phyloP scores from a whole-genome alignment of 2,329 filamentous ascomycete genomes.

The Cladosporium sp. region DNA sequence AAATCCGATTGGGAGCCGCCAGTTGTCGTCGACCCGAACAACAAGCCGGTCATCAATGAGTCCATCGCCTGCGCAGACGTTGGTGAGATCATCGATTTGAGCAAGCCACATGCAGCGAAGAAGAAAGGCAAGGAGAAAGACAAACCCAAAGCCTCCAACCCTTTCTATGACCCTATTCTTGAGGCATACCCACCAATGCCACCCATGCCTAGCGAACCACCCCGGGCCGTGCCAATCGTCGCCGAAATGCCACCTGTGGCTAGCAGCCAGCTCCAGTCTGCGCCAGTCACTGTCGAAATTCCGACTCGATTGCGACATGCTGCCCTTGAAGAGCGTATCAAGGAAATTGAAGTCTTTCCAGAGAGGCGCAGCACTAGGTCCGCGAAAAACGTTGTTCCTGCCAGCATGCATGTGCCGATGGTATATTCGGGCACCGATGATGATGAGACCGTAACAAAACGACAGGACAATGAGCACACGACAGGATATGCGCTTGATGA shows the following conservation, averaged over 20 bases:
- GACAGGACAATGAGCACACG: background rate
- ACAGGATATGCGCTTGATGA: background rate
- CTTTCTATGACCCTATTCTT: background rate
- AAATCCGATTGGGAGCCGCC: slow-evolving; percentile 19
- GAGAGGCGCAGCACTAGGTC: background rate
- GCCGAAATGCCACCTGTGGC: background rate
- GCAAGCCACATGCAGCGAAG: background rate
- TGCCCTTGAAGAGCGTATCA: background rate
- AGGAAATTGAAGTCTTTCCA: background rate
- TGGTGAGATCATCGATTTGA: background rate
- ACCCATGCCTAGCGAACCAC: background rate
- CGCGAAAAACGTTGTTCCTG: background rate
- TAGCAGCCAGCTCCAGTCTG: background rate
- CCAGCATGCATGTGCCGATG: too few species aligned
- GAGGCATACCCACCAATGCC: background rate
- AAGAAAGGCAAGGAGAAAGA: slow-evolving; percentile 8
- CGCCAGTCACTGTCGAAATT: background rate
- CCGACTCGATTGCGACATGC: background rate
- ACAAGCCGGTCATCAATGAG: slow-evolving; percentile 18
- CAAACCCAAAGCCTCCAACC: background rate
- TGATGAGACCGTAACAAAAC: background rate
- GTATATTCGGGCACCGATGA: background rate
- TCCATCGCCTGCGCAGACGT: slow-evolving; percentile 15
- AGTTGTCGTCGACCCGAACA: background rate
- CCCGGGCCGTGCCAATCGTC: background rate